Evolutionary conservation across 306 rosid genomes (phyloP), one percentile per base, ranked within the genome.

Genomic region (Cucurbita pepo): DNA sequence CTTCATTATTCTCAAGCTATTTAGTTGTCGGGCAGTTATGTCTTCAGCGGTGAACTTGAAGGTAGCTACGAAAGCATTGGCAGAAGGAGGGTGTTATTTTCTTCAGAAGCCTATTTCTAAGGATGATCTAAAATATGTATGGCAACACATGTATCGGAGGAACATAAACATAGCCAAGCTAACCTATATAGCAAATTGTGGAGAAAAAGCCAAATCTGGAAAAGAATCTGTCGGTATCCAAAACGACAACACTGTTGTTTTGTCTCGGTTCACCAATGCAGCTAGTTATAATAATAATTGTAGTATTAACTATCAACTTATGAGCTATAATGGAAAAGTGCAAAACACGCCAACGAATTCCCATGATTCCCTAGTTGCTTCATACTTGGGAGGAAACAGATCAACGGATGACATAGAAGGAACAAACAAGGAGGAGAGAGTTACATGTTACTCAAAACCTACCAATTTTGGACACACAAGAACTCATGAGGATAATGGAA

Each of bases 61-160:
- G 18, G 44, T 72, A 36, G 82, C 78, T 11, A 4, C 5, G 19
- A 77, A 30, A 69, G 83, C 84, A 41, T 57, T 83, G 14, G 64
- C 69, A 25, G 25, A 25, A 25, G 25, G 25, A 25, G 2, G 1
- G 25, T 25, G 25, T 25, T 25, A 25, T 25, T 25, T 25, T 25
- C 25, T 25, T 25, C 2, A 25, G 2, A 25, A 25, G 1, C 25
- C 25, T 25, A 1, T 25, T 25, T 25, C 25, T 25, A 25, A 25
- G 25, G 25, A 25, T 25, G 25, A 25, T 25, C 25, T 25, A 2
- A 82, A 80, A 83, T 62, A 30, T 12, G 22, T 80, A 38, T 85
- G 89, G 90, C 85, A 76, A 53, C 78, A 87, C 0, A 75, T 53
- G 50, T 82, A 72, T 64, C 30, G 52, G 69, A 47, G 79, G 56